Evolutionary conservation across 148 eudicot genomes (phyloP).

Genomic region (Chenopodium album): DNA sequence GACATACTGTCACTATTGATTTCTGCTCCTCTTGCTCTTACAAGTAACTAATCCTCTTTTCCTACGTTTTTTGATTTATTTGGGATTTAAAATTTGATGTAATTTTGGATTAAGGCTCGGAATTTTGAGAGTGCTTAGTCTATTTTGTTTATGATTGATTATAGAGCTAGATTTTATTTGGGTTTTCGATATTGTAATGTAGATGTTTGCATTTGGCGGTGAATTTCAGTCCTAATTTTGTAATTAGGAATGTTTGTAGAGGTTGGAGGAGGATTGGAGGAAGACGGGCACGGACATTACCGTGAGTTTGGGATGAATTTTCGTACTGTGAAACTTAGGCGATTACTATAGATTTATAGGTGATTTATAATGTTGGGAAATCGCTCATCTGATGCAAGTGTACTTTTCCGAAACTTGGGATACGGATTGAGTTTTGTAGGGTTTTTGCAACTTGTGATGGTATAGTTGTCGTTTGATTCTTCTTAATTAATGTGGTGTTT

Average conservation of each 20-base stretch:
- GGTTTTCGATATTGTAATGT: too few species aligned
- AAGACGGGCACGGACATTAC: not conserved
- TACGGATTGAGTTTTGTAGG: not conserved
- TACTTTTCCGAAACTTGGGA: not conserved
- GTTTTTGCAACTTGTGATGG: not conserved
- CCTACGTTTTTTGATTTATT: not conserved
- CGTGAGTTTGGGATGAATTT: not conserved
- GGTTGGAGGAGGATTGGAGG: not conserved
- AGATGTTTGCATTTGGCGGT: not conserved
- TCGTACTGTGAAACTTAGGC: not conserved
- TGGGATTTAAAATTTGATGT: not conserved
- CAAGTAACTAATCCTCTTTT: constrained; percentile 9
- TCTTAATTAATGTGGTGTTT: too few species aligned
- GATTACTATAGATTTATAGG: not conserved
- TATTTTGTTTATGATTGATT: not conserved
- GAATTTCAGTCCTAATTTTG: not conserved
- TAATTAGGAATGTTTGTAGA: not conserved
- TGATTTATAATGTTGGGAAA: not conserved
- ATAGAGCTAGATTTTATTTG: too few species aligned
- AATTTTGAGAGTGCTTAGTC: not conserved
- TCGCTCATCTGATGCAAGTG: not conserved
- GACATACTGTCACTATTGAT: constrained; percentile 31
- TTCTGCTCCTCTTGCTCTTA: constrained; percentile 35
- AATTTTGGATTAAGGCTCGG: not conserved
- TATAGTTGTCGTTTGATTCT: not conserved